phyloP scores from a whole-genome alignment of 345 rosid genomes.

The Eucalyptus viminalis region DNA sequence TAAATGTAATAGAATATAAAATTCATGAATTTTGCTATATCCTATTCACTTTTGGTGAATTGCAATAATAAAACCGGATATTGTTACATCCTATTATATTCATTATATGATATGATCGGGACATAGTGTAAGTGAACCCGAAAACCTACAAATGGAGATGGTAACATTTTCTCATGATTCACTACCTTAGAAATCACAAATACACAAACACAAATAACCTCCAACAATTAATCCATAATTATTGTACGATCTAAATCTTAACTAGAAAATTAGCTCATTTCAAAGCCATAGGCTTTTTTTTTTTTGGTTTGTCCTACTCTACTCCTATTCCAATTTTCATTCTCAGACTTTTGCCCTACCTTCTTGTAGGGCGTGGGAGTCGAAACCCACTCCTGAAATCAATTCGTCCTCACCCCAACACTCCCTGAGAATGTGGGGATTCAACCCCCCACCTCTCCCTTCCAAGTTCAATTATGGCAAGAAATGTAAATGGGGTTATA shows the following conservation, averaged over 20 bases:
- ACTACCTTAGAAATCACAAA: not conserved
- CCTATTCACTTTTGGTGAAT: not conserved
- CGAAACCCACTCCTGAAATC: no score
- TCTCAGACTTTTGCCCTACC: no score
- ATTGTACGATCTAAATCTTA: not conserved
- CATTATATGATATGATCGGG: not conserved
- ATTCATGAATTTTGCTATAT: not conserved
- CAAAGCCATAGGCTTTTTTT: not conserved
- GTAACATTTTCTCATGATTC: not conserved
- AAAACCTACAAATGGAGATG: not conserved
- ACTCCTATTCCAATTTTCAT: no score
- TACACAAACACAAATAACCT: not conserved
- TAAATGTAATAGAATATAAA: not conserved
- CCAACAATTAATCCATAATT: not conserved
- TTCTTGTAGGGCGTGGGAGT: no score
- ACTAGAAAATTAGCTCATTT: not conserved
- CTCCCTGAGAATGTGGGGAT: no score
- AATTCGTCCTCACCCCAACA: no score
- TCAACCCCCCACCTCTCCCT: no score
- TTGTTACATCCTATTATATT: accelerated
- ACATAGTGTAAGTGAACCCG: not conserved
- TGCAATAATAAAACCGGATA: not conserved
- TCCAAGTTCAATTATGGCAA: not conserved
- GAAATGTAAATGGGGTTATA: not conserved
- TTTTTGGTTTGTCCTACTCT: no score